Base-by-base conservation (phyloP, 2,329 filamentous ascomycete species). In the Fusarium brachygibbosum region DNA sequence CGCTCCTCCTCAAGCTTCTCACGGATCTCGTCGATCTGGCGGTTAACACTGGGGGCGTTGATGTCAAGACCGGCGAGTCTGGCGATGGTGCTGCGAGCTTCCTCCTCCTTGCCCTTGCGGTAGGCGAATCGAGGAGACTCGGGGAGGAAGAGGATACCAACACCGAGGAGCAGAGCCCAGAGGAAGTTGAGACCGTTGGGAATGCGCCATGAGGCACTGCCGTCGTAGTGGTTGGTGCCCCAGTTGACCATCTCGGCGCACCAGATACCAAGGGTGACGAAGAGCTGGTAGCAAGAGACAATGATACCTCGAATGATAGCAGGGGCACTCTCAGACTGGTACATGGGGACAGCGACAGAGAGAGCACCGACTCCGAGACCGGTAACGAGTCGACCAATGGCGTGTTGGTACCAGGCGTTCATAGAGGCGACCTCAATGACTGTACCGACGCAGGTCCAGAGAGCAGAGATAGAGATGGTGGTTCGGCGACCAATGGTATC, bases 241-340 rank as follows among this genome's bases (percentile, higher is more conserved):
- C 81, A 91, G 76, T 91, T 90, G 77, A 87, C 82, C 77, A 86
- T 83, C 72, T 87, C 85, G 37, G 84, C 82, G 25, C 80, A 80
- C 82, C 84, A 88, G 76, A 92, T 91, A 48, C 90, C 90, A 29
- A 91, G 81, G 0, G 90, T 92, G 75, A 92, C 89, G 76, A 91
- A 87, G 5, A 92, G 84, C 80, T 92, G 90, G 77, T 91, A 92
- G 52, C 84, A 86, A 2, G 86, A 84, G 29, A 92, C 85, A 38
- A 91, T 82, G 9, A 88, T 82, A 72, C 88, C 88, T 71, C 90
- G 86, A 51, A 92, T 86, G 61, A 88, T 85, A 63, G 88, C 84
- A 0, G 90, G 90, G 4, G 87, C 86, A 58, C 85, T 88, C 77
- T 92, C 90, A 17, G 85, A 87, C 75, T 91, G 88, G 71, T 92